phyloP scores from a whole-genome alignment of 2,329 filamentous ascomycete species.

The Didymella arachidicola region DNA sequence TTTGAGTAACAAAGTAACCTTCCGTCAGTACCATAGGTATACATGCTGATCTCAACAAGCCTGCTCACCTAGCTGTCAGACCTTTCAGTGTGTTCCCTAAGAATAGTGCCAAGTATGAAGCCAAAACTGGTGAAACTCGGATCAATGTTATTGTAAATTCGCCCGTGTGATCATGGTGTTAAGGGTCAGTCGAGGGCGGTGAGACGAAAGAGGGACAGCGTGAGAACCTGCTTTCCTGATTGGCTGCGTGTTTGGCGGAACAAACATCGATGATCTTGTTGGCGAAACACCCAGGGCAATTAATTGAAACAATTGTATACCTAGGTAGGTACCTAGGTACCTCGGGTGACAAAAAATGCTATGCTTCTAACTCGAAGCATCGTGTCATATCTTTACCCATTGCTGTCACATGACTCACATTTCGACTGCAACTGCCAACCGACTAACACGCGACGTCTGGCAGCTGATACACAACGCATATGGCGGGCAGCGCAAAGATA shows the following conservation, averaged over 20 bases:
- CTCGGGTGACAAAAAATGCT: no score
- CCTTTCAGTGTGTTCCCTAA: background rate
- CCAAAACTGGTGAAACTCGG: background rate
- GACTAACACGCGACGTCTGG: background rate
- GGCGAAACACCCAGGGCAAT: constrained; percentile 1
- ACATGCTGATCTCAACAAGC: background rate
- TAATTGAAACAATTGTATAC: background rate
- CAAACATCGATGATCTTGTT: background rate
- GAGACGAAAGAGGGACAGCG: background rate
- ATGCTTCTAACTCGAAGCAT: background rate
- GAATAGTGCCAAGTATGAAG: background rate
- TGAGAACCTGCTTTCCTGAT: background rate
- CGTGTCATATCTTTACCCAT: background rate
- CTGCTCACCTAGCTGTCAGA: constrained; percentile 4
- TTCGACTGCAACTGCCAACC: background rate
- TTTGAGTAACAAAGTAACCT: background rate
- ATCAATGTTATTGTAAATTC: background rate
- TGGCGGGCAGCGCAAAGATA: background rate
- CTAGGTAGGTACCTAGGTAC: no score
- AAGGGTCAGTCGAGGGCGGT: background rate
- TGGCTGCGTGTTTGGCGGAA: background rate
- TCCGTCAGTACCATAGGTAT: background rate
- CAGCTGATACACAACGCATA: constrained; percentile 2
- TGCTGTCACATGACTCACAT: background rate
- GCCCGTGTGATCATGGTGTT: background rate